Evolutionary conservation across 2,329 filamentous ascomycete species (phyloP), one percentile per base, ranked within the genome.

Genomic region (Lachnellula subtilissima): DNA sequence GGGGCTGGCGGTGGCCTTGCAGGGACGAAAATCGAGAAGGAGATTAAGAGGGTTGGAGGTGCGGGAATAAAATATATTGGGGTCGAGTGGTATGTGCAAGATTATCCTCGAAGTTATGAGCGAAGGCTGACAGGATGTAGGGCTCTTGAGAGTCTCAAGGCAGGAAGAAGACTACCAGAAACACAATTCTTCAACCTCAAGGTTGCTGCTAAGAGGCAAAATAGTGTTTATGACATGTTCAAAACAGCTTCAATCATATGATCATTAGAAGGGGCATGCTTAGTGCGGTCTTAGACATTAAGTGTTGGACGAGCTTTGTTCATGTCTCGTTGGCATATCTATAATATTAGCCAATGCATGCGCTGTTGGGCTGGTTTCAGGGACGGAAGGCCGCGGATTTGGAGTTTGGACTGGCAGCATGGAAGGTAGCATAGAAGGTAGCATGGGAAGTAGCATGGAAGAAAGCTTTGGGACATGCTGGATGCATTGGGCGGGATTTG

Each of bases 121-220:
- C 35, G 17, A 28, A 52, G 15, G 47, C 56, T 55, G 19, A 59
- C 19, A 12, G 25, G 55, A 48, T 61, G 40, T 55, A 89, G 88
- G 89, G 83, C 89, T 5, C 73, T 96, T n/a, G 89, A 95, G 69
- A 92, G 90, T 69, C 78, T 96, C 63, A 88, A 87, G 63, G 84
- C 81, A 1, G 87, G 86, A 3, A 89, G 83, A 69, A 78, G 91
- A 54, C 76, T 95, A 43, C 78, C 88, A 0, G 92, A 97, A 73
- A 80, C 85, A 28, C 77, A 82, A 52, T 96, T 92, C 69, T 78
- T 82, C 36, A 80, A 77, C 45, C 69, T 88, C 61, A 84, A 82
- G 63, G 71, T 88, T 50, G 85, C 83, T 6, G 70, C 80, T 0
- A 81, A 78, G 62, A 78, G 80, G 4, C 88, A 91, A 69, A 74